phyloP scores from a whole-genome alignment of 179 eudicot genomes.

The Beta macrorhiza region DNA sequence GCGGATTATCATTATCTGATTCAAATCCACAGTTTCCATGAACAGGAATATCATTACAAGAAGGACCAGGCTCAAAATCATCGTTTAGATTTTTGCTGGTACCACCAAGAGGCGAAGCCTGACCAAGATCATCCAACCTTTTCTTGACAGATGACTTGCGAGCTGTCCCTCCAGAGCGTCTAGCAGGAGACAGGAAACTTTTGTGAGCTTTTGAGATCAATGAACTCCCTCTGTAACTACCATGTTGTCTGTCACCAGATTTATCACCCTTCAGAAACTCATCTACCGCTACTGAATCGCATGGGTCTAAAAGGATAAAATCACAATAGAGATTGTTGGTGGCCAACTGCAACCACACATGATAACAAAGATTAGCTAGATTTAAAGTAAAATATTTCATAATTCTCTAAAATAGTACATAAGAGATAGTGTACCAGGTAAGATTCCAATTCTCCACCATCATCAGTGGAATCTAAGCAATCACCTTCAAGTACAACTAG shows the following conservation, averaged over 20 bases:
- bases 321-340: constrained; percentile 65
- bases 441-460: constrained; percentile 76
- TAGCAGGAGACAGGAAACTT: constrained; percentile 57
- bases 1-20: constrained; percentile 52
- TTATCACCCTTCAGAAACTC: constrained; percentile 48
- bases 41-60: constrained; percentile 33
- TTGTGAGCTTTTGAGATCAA: constrained; percentile 60
- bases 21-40: constrained; percentile 42
- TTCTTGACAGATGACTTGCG: constrained; percentile 55
- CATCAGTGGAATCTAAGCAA: constrained; percentile 75
- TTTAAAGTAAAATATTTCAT: background rate
- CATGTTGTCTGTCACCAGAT: constrained; percentile 45
- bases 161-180: constrained; percentile 53
- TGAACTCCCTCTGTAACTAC: constrained; percentile 45
- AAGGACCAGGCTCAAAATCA: constrained; percentile 40
- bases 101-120: constrained; percentile 36
- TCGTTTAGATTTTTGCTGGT: constrained; percentile 28
- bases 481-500: constrained; percentile 93
- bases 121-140: constrained; percentile 34
- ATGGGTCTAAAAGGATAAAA: constrained; percentile 74
- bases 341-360: constrained; percentile 60
- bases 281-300: constrained; percentile 63
- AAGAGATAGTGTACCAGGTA: constrained; percentile 61
- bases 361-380: constrained; percentile 17
- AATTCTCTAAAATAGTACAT: background rate